Conservation (phyloP, 2,329 filamentous ascomycete genomes). For the Sclerotinia sclerotiorum region DNA sequence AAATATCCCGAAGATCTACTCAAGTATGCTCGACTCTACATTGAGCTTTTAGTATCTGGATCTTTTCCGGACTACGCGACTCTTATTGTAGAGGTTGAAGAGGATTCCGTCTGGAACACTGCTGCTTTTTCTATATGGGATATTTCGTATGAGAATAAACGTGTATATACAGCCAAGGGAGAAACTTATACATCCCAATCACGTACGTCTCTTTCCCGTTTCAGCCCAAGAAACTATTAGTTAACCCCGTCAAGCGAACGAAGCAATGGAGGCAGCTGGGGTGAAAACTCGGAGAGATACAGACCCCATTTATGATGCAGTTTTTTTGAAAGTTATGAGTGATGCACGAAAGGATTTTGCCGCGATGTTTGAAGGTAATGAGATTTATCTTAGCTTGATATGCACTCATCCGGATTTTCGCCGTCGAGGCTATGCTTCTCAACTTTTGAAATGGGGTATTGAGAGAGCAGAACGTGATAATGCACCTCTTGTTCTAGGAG, state of each 20-base stretch:
- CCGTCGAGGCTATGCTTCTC: slow-evolving; percentile 5
- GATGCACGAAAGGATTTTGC: background rate
- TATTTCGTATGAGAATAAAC: slow-evolving; percentile 5
- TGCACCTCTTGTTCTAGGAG: background rate
- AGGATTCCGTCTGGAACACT: background rate
- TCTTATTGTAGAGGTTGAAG: slow-evolving; percentile 4
- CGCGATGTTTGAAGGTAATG: background rate
- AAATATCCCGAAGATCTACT: slow-evolving; percentile 7
- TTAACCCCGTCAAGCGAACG: background rate
- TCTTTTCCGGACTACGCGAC: background rate
- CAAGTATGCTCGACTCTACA: background rate
- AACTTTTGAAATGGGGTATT: slow-evolving; percentile 13
- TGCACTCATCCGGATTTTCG: slow-evolving; percentile 10
- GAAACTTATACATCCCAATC: background rate
- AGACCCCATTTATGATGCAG: background rate
- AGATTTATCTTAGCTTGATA: slow-evolving; percentile 4
- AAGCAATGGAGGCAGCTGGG: background rate
- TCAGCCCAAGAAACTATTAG: background rate
- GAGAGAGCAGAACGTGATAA: slow-evolving; percentile 15
- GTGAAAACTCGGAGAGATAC: background rate
- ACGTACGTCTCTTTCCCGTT: background rate
- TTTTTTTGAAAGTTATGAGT: background rate
- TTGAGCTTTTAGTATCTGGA: background rate
- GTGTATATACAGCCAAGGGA: background rate
- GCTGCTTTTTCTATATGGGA: slow-evolving; percentile 15